Conservation (phyloP, 768 basidiomycete species). For the Panaeolus cyanescens region DNA sequence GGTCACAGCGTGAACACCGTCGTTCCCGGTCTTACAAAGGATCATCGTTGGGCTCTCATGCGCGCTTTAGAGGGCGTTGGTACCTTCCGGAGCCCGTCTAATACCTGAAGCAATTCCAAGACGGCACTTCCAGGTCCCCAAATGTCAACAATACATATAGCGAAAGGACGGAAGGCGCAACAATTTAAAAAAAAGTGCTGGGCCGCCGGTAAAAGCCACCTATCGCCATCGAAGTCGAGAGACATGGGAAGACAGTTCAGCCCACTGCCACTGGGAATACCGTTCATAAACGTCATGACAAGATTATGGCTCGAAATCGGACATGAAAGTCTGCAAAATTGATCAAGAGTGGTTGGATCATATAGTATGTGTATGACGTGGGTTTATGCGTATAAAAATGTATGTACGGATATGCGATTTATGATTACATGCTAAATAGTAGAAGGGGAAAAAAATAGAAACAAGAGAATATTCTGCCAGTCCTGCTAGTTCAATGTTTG, state of each 20-base stretch:
- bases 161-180: too few species aligned
- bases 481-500: not conserved
- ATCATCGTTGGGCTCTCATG: not conserved
- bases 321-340: not conserved
- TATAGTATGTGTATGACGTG: not conserved
- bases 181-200: not conserved
- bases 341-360: not conserved
- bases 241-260: not conserved
- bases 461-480: not conserved
- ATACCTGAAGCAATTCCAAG: not conserved
- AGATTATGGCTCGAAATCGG: not conserved
- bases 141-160: too few species aligned
- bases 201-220: slow-evolving; percentile 1
- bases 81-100: not conserved
- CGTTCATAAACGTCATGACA: not conserved
- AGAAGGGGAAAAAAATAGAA: not conserved
- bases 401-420: slow-evolving; percentile 1
- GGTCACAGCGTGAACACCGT: not conserved
- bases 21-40: not conserved
- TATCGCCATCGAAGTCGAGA: not conserved
- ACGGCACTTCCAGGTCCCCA: too few species aligned
- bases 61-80: not conserved
- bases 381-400: not conserved
- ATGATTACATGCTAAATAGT: not conserved
- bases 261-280: not conserved